These are phyloP conservation scores for Linnemannia exigua DNA, from an alignment of 192 early-diverging fungal species.

Conservation along the genomic window DNA sequence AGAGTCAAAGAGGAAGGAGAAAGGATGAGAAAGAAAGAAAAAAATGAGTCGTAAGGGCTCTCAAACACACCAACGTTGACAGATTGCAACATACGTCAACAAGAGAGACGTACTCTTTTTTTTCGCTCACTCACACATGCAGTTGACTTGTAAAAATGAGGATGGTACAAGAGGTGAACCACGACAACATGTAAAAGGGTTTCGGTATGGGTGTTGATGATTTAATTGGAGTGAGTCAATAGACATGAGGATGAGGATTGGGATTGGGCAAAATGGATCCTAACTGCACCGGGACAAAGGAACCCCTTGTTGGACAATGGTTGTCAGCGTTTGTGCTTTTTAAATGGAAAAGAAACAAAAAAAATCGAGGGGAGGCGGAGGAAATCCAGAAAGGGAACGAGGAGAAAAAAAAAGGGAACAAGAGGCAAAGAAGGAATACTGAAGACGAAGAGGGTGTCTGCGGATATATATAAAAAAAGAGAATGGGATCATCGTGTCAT, in stretches of 20 bases:
- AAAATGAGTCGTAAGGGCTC: constrained; percentile 6
- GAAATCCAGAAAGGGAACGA: neutral
- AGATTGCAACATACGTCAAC: neutral
- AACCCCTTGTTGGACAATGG: neutral
- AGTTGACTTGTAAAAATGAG: no score
- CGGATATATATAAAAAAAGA: neutral
- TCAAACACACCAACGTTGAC: constrained; percentile 1
- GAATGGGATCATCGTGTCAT: neutral
- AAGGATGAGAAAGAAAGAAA: no score
- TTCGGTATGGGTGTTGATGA: no score
- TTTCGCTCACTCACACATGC: neutral
- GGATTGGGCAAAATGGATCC: neutral
- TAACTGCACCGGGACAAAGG: neutral
- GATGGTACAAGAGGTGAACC: no score
- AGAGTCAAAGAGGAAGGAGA: neutral
- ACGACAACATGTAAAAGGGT: no score
- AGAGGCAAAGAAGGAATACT: neutral
- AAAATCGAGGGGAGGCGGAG: neutral
- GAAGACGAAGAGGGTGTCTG: neutral
- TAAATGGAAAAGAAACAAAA: neutral
- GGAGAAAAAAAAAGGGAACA: neutral
- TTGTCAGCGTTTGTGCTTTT: neutral
- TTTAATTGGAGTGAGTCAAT: neutral
- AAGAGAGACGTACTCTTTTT: neutral
- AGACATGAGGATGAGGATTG: neutral